These are phyloP conservation scores for Boletus albobrunnescens DNA, from an alignment of 1,284 basidiomycete species.

Conservation along the genomic window DNA sequence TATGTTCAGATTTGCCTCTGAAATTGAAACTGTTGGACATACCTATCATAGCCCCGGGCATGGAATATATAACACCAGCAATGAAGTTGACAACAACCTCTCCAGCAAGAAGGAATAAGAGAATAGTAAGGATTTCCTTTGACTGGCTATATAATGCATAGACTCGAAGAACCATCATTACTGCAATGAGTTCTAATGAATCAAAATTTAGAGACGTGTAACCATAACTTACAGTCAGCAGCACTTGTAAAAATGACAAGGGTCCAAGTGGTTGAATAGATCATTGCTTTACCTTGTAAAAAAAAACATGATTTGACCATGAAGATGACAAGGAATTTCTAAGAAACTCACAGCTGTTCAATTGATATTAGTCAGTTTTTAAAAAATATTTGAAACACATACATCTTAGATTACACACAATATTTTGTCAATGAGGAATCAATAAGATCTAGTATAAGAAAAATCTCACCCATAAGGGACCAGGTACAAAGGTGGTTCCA, in stretches of 20 bases:
- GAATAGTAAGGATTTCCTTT: neutral
- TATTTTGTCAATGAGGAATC: too few species aligned
- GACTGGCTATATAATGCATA: constrained; percentile 10
- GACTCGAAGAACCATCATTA: constrained; percentile 11
- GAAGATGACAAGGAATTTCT: neutral
- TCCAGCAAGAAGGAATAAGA: neutral
- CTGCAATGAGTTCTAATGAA: neutral
- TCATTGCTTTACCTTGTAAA: neutral
- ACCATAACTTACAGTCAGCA: constrained; percentile 6
- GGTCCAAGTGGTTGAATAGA: neutral
- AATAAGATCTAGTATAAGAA: too few species aligned
- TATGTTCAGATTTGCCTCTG: too few species aligned
- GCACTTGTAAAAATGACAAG: neutral
- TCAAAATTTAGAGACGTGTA: too few species aligned
- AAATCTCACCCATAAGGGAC: too few species aligned
- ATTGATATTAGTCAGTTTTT: too few species aligned
- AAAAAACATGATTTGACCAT: neutral
- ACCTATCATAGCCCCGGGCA: neutral
- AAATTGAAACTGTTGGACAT: neutral
- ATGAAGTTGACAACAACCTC: neutral
- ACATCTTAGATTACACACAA: too few species aligned
- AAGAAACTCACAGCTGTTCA: too few species aligned
- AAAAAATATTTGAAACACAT: too few species aligned
- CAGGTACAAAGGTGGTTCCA: too few species aligned
- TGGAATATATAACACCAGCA: neutral